Base-by-base conservation (phyloP, 352 stramenopile species). In the Globisporangium recalcitrans region DNA sequence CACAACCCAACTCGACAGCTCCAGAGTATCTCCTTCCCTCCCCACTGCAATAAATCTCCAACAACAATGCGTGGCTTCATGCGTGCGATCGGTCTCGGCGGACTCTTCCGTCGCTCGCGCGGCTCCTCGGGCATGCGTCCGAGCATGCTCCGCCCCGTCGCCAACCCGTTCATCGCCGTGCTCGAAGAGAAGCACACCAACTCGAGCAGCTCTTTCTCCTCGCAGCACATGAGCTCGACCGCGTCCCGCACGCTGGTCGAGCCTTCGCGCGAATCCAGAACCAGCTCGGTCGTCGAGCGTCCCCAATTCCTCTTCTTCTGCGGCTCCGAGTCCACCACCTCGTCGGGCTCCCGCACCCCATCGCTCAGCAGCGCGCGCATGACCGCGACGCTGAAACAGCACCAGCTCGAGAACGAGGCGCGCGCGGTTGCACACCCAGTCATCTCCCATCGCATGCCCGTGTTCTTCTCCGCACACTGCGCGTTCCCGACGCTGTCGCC, bases 231-330 rank as follows among this genome's bases (percentile, higher is more conserved):
- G 26, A 42, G 19, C 56, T 49, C 46, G 29, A 53, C 21, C 54
- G 44, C 55, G 10, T 26, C 32, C 2, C 32, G 24, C 11, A 27
- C 38, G 32, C 27, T 54, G 19, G 42, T 47, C 31, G 62, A 68
- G 29, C 44, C 62, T 13, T 29, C 47, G 62, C 51, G 47, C 46
- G 55, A 62, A 10, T 56, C 52, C 44, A 52, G 62, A 24, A 65
- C 38, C 44, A 87, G 79, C 67, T 78, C 75, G n/a, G 52, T 68
- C 46, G 47, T 53, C 38, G 82, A 89, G 60, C 72, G 67, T 2
- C 78, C 72, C 47, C 79, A 88, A 68, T 88, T 91, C 68, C 75
- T 89, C 63, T 87, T 91, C 72, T 91, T 91, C 68, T 89, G 79
- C 40, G 82, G 82, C 42, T 79, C 69, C n/a, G 82, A 91, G 47